These are phyloP conservation scores for Cymbopogon citratus DNA, from an alignment of 176 grass and related monocot genomes.

Conservation along the genomic window DNA sequence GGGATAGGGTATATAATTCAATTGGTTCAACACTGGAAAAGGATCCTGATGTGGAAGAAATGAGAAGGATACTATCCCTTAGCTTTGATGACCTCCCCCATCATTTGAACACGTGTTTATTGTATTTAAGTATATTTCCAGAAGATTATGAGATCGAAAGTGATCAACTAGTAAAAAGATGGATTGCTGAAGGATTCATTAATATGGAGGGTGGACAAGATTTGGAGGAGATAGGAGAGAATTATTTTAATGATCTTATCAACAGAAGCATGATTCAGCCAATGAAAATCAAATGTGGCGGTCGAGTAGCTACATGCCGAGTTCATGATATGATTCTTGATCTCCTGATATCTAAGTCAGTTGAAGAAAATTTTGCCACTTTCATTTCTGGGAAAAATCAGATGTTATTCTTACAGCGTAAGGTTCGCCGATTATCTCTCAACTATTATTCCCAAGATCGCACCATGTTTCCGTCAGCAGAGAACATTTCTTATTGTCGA, in stretches of 20 bases:
- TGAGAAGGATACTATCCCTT: conserved; percentile 31
- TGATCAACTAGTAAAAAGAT: conserved; percentile 26
- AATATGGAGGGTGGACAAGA: conserved; percentile 9
- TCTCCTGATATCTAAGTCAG: conserved; percentile 32
- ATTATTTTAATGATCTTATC: conserved; percentile 36
- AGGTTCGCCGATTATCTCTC: conserved; percentile 29
- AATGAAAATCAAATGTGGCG: conserved; percentile 14
- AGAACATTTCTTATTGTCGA: not conserved
- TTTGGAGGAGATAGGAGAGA: conserved; percentile 21
- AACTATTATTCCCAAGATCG: conserved; percentile 12
- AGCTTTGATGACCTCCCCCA: conserved; percentile 40
- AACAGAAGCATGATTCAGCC: conserved; percentile 38
- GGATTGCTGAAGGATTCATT: conserved; percentile 47
- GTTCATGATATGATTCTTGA: conserved; percentile 52
- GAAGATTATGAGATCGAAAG: conserved; percentile 38
- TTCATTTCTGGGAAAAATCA: conserved; percentile 9
- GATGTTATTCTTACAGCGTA: not conserved
- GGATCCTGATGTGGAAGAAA: conserved; percentile 17
- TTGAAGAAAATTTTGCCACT: conserved; percentile 36
- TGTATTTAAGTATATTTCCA: conserved; percentile 41
- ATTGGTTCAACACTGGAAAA: conserved; percentile 20
- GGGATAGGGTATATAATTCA: conserved; percentile 6
- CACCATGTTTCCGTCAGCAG: conserved; percentile 1
- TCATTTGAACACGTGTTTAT: conserved; percentile 40
- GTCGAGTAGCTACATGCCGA: conserved; percentile 18